Base-by-base conservation (phyloP, 2,329 filamentous ascomycete species). In the Trichoderma lentiforme region DNA sequence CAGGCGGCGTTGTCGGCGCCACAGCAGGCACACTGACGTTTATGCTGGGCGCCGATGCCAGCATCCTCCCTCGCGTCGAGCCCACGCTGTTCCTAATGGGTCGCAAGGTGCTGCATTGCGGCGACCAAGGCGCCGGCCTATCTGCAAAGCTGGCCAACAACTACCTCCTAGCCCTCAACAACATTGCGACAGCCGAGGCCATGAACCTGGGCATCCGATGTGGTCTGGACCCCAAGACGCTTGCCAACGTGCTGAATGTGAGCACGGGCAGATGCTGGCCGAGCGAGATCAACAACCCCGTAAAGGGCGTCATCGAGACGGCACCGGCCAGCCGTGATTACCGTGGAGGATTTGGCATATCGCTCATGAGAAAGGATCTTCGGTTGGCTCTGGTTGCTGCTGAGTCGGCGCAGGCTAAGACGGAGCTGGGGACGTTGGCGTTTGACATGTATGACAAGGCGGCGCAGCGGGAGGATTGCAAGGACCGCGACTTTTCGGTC, bases 251-350 rank as follows among this genome's bases (percentile, higher is more conserved):
- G 81, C 93, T 99, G 84, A 98, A 98, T 80, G 92, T 92, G 4
- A 96, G 93, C 76, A 98, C 95, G 0, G 96, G 96, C n/a, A 89
- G 87, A 75, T 98, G 95, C 86, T 99, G 96, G 96, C 94, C 95
- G 1, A 96, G 92, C 77, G 95, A 98, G 83, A 86, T 97, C 74
- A 99, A 99, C 83, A 98, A 98, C 79, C 96, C 96, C 0, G 94
- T 98, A 3, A 90, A 90, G 12, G 95, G 94, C 15, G 94, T 98
- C 0, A 87, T 95, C 26, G 90, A 91, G 73, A 89, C 87, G 0
- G 89, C 93, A 2, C 94, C 95, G 0, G 92, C 94, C 0, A 88
- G 86, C 70, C 86, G 92, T 71, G 94, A 92, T 69, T 99, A 94
- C 77, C 82, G 84, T 21, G 93, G 93, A 60, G 93, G 93, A 0